These are phyloP conservation scores for Cucurbitaria berberidis DNA, from an alignment of 2,329 filamentous ascomycete species.

Conservation along the genomic window DNA sequence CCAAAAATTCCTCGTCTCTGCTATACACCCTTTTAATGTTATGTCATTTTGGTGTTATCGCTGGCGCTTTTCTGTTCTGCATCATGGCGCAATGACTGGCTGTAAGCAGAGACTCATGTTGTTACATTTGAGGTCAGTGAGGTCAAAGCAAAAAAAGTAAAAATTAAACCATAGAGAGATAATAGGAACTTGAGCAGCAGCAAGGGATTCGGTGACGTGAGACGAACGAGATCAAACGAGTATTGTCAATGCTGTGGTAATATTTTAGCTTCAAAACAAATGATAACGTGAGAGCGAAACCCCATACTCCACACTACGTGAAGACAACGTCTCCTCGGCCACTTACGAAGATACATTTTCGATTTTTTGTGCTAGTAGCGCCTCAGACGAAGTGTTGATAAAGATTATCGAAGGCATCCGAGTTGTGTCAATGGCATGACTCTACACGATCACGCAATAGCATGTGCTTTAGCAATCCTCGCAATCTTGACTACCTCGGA, in stretches of 20 bases:
- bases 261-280: neutral
- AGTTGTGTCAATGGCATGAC: neutral
- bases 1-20: too few species aligned
- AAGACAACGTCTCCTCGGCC: neutral
- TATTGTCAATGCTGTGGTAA: neutral
- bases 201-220: neutral
- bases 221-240: neutral
- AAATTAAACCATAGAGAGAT: too few species aligned
- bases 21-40: too few species aligned
- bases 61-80: neutral
- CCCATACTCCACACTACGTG: neutral
- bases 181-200: neutral
- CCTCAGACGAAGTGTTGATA: neutral
- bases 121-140: too few species aligned
- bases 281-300: neutral
- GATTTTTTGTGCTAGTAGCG: neutral
- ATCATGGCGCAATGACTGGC: neutral
- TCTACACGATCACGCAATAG: neutral
- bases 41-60: neutral
- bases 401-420: neutral
- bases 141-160: too few species aligned
- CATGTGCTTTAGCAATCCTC: neutral
- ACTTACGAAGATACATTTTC: neutral
- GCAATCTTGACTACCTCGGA: neutral
- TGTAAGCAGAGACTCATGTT: neutral